A percentile compares a stretch with the other conserved stretches of the same genome.
phyloP scores from a whole-genome alignment of 192 early-diverging fungal genomes.

The Gorgonomyces haynaldii region DNA sequence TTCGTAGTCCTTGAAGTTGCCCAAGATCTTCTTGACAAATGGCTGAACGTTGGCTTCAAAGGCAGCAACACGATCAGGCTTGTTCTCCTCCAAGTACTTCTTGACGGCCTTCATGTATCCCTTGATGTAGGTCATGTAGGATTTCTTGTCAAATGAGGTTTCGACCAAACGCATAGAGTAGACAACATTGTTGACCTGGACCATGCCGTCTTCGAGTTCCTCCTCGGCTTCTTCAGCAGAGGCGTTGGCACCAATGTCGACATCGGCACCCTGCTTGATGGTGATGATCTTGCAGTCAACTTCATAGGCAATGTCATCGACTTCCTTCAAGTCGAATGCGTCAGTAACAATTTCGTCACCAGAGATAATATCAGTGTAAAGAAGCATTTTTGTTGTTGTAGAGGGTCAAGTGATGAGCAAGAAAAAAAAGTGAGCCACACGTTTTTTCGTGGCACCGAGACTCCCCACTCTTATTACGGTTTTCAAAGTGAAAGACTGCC shows the following conservation, averaged over 20 bases:
- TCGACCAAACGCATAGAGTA: conserved; percentile 61
- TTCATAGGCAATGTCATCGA: conserved; percentile 58
- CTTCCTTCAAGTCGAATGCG: conserved; percentile 58
- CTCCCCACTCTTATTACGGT: not conserved
- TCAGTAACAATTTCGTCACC: conserved; percentile 84
- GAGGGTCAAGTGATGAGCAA: conserved; percentile 2
- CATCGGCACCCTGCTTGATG: conserved; percentile 49
- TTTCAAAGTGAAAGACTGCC: too few species aligned
- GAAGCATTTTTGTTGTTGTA: conserved; percentile 22
- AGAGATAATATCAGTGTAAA: conserved; percentile 31
- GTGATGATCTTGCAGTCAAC: conserved; percentile 68
- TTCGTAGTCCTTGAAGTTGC: conserved; percentile 78
- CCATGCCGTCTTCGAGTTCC: conserved; percentile 42
- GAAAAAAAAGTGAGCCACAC: conserved; percentile 14
- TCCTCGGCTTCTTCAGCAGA: conserved; percentile 71
- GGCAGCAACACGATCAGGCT: conserved; percentile 43
- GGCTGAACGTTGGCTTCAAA: conserved; percentile 54
- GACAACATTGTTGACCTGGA: conserved; percentile 76
- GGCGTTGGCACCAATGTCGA: conserved; percentile 88
- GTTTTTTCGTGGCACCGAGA: not conserved
- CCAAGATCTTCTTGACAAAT: conserved; percentile 70
- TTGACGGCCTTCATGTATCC: conserved; percentile 82
- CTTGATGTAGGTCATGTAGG: conserved; percentile 83
- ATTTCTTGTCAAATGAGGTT: conserved; percentile 85
- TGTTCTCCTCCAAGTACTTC: conserved; percentile 42